Evolutionary conservation across 352 stramenopile genomes (phyloP).

Genomic region (Achlya hypogyna): DNA sequence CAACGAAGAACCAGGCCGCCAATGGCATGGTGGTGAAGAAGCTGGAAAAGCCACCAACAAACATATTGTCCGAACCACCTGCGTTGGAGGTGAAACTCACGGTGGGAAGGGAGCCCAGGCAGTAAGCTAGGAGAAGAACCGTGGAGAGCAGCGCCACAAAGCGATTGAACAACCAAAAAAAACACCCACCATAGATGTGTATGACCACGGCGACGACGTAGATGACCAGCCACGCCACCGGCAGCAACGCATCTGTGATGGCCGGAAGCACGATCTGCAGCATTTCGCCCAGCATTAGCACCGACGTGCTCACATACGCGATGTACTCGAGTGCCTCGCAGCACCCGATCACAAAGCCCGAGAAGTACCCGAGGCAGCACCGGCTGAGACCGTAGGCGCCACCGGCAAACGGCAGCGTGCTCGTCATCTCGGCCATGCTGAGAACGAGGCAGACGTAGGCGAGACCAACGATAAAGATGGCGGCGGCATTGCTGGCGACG

Average conservation of each 20-base stretch:
- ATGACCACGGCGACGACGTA: constrained; percentile 24
- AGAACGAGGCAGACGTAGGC: constrained; percentile 29
- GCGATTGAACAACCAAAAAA: constrained; percentile 31
- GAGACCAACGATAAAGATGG: constrained; percentile 22
- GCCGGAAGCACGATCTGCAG: constrained; percentile 19
- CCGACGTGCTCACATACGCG: constrained; percentile 25
- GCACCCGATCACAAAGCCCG: constrained; percentile 30
- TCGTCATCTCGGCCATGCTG: constrained; percentile 28
- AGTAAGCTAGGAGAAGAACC: constrained; percentile 29
- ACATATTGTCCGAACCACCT: constrained; percentile 20
- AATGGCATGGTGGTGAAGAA: constrained; percentile 27
- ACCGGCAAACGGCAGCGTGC: constrained; percentile 28
- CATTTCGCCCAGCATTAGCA: constrained; percentile 25
- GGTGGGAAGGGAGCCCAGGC: constrained; percentile 24
- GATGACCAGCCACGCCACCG: constrained; percentile 24
- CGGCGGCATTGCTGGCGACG: constrained; percentile 23
- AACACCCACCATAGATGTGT: constrained; percentile 21
- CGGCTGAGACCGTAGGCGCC: constrained; percentile 28
- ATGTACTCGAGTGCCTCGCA: constrained; percentile 31
- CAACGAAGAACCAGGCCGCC: constrained; percentile 30
- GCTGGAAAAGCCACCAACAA: constrained; percentile 14
- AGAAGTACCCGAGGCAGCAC: constrained; percentile 31
- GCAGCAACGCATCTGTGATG: constrained; percentile 6
- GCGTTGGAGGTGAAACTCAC: constrained; percentile 22
- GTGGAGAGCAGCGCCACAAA: constrained; percentile 26